These are phyloP conservation scores for Solanum microdontum DNA, from an alignment of 257 asterid genomes.

Conservation along the genomic window DNA sequence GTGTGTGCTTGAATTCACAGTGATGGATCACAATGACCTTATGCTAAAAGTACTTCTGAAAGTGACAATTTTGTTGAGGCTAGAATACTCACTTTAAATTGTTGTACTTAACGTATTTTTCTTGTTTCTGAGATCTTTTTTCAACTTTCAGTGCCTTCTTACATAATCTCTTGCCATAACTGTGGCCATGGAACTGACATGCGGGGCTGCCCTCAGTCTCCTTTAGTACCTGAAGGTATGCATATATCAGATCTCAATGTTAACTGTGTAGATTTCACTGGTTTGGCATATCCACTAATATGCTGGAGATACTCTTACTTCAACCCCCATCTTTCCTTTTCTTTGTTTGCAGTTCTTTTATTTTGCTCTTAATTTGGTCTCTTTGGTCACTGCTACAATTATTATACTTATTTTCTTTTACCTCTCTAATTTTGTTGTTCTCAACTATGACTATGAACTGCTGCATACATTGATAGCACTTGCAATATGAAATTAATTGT, in stretches of 20 bases:
- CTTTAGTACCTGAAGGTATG: conserved; percentile 65
- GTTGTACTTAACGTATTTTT: background rate
- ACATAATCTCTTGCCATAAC: conserved; percentile 64
- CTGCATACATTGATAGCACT: background rate
- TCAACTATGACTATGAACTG: background rate
- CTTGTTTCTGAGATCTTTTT: conserved; percentile 5
- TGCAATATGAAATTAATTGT: background rate
- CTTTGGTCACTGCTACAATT: background rate
- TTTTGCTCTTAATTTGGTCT: background rate
- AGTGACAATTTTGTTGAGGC: background rate
- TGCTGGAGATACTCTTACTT: background rate
- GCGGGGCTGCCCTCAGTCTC: conserved; percentile 98
- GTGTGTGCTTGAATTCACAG: background rate
- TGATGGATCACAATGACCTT: background rate
- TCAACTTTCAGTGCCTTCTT: conserved; percentile 73
- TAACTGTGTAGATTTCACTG: background rate
- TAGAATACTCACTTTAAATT: background rate
- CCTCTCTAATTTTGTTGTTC: background rate
- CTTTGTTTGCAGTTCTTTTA: background rate
- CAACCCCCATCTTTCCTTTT: background rate
- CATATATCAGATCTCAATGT: background rate
- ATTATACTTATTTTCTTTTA: background rate
- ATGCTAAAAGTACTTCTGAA: background rate
- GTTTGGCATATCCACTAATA: background rate
- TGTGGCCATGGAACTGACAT: conserved; percentile 96